These are phyloP conservation scores for Coprinopsis sp. DNA, from an alignment of 768 basidiomycete species.

Conservation along the genomic window DNA sequence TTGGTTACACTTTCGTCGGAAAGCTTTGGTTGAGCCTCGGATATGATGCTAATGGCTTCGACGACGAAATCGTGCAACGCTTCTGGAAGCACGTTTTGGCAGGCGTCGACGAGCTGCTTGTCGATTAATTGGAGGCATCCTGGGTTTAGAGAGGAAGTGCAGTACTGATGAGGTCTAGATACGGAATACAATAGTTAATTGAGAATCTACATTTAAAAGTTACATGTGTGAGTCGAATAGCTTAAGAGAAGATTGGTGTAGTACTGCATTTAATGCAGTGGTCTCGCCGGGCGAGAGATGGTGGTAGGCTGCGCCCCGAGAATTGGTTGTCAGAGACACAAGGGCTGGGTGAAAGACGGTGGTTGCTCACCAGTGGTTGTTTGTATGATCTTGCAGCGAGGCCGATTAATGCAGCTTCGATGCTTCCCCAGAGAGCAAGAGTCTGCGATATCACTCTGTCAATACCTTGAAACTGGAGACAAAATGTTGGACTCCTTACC, in stretches of 20 bases:
- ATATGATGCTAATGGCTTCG: slow-evolving; percentile 76
- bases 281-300: no score
- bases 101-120: slow-evolving; percentile 56
- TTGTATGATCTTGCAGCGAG: slow-evolving; percentile 26
- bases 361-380: slow-evolving; percentile 17
- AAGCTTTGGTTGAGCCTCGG: slow-evolving; percentile 78
- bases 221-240: no score
- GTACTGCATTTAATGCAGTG: no score
- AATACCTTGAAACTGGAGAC: no score
- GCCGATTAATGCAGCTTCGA: slow-evolving; percentile 28
- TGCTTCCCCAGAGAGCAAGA: slow-evolving; percentile 29
- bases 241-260: no score
- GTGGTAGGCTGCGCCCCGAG: no score
- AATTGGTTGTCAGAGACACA: not conserved
- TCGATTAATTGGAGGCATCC: not conserved
- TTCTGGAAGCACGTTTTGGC: slow-evolving; percentile 64
- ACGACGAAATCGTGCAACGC: slow-evolving; percentile 48
- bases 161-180: no score
- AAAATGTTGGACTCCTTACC: slow-evolving; percentile 13
- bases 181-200: no score
- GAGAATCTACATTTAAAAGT: no score
- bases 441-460: slow-evolving; percentile 21
- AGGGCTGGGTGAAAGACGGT: not conserved
- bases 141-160: no score
- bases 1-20: slow-evolving; percentile 71